These are phyloP conservation scores for Pseudonectria buxi DNA, from an alignment of 2,329 filamentous ascomycete species.

Conservation along the genomic window DNA sequence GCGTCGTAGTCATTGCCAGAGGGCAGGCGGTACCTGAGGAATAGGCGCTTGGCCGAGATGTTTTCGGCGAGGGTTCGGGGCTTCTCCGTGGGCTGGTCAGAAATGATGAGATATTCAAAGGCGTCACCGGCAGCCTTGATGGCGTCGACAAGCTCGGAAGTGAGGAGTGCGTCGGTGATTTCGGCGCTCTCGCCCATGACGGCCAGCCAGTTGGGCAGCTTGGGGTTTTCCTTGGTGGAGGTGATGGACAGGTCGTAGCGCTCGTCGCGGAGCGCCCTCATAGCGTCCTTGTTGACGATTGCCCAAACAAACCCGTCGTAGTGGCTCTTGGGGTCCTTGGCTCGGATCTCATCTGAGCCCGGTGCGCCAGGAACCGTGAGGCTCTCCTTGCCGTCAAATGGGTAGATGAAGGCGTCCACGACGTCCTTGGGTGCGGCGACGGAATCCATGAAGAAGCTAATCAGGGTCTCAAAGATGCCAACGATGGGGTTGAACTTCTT, in stretches of 20 bases:
- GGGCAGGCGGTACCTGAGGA: slow-evolving; percentile 67
- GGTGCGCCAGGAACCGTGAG: slow-evolving; percentile 63
- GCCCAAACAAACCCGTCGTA: slow-evolving; percentile 95
- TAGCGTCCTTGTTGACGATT: slow-evolving; percentile 87
- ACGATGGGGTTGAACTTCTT: slow-evolving; percentile 81
- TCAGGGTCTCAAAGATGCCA: slow-evolving; percentile 53
- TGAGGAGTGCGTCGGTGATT: slow-evolving; percentile 81
- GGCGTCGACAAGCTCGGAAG: slow-evolving; percentile 77
- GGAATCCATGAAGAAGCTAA: slow-evolving; percentile 76
- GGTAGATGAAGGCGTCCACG: slow-evolving; percentile 71
- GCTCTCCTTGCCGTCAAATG: slow-evolving; percentile 88
- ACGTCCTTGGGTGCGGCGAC: slow-evolving; percentile 63
- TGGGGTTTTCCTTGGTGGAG: slow-evolving; percentile 83
- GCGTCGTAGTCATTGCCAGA: slow-evolving; percentile 54
- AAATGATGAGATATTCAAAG: slow-evolving; percentile 82
- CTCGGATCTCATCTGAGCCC: slow-evolving; percentile 47
- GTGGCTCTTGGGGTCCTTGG: slow-evolving; percentile 54
- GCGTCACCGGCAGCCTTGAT: slow-evolving; percentile 68
- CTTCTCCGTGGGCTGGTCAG: slow-evolving; percentile 83
- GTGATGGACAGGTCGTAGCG: slow-evolving; percentile 93
- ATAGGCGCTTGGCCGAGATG: slow-evolving; percentile 76
- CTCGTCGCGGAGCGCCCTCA: slow-evolving; percentile 84
- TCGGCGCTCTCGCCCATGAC: slow-evolving; percentile 97
- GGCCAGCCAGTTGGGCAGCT: slow-evolving; percentile 83
- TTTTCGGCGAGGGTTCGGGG: slow-evolving; percentile 81